phyloP scores from a whole-genome alignment of 2,329 filamentous ascomycete species.

The Mollisiaceae sp. region DNA sequence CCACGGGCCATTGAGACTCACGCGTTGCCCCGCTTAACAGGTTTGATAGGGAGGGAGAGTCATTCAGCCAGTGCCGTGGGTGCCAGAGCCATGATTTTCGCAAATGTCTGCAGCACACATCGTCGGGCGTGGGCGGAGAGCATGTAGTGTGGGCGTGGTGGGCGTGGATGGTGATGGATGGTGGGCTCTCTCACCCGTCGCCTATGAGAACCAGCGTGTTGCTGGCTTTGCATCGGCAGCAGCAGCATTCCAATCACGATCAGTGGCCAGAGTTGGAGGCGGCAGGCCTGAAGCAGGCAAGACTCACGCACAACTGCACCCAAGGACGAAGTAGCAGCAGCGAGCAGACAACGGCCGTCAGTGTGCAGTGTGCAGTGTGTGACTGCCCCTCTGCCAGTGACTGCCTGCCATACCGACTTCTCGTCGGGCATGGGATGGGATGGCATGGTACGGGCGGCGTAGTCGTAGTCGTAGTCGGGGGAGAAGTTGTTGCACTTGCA shows the following conservation, averaged over 20 bases:
- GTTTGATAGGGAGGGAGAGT: conserved; percentile 14
- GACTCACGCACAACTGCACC: conserved; percentile 1
- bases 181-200: conserved; percentile 19
- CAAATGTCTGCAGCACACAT: conserved; percentile 20
- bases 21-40: conserved; percentile 17
- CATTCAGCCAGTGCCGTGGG: conserved; percentile 18
- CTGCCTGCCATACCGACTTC: conserved; percentile 11
- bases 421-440: too few relatives aligned
- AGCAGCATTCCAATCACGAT: conserved; percentile 16
- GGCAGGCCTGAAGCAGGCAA: conserved; percentile 5
- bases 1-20: conserved; percentile 9
- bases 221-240: conserved; percentile 25
- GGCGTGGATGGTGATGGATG: neutral
- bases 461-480: neutral
- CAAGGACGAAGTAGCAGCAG: neutral
- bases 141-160: neutral
- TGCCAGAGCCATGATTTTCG: neutral
- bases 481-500: neutral
- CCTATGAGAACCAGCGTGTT: conserved; percentile 28
- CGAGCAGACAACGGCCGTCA: neutral
- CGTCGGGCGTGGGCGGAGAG: conserved; percentile 18
- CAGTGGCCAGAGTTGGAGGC: conserved; percentile 10
- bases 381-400: conserved; percentile 10
- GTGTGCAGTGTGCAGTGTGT: neutral
- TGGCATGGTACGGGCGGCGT: neutral